These are phyloP conservation scores for Puccinia novopanici DNA, from an alignment of 1,284 basidiomycete genomes.

Conservation along the genomic window DNA sequence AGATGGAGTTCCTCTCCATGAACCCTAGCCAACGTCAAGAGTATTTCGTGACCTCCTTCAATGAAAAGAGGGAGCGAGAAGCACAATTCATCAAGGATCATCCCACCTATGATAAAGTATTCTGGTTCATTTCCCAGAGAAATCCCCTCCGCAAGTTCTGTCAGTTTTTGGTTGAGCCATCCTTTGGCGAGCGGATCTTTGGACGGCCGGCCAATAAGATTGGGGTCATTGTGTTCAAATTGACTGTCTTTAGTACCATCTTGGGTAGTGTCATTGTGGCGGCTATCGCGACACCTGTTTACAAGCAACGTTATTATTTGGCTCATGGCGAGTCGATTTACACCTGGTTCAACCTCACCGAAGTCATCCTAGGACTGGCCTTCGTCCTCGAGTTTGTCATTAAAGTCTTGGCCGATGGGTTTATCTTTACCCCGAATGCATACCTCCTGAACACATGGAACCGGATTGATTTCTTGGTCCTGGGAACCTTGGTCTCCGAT, in stretches of 20 bases:
- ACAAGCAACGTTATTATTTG: constrained; percentile 66
- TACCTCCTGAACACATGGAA: constrained; percentile 93
- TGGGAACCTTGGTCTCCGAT: constrained; percentile 74
- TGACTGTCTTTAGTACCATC: constrained; percentile 74
- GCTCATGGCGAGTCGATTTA: constrained; percentile 30
- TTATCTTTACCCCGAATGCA: constrained; percentile 73
- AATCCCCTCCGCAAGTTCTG: constrained; percentile 75
- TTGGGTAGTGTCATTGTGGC: constrained; percentile 82
- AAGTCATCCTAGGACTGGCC: constrained; percentile 69
- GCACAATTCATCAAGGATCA: constrained; percentile 86
- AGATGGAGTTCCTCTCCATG: constrained; percentile 49
- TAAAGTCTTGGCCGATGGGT: constrained; percentile 90
- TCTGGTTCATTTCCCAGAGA: constrained; percentile 85
- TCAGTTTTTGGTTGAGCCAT: constrained; percentile 79
- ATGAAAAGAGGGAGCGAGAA: constrained; percentile 77
- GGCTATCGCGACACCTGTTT: constrained; percentile 79
- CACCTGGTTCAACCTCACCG: constrained; percentile 49
- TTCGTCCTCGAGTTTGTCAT: constrained; percentile 83
- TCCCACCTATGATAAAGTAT: constrained; percentile 84
- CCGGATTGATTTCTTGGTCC: constrained; percentile 81
- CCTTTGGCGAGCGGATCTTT: constrained; percentile 65
- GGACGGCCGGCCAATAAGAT: constrained; percentile 56
- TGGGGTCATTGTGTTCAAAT: constrained; percentile 73
- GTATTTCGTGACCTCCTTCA: constrained; percentile 63
- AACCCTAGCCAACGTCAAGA: constrained; percentile 46